Evolutionary conservation across 2,329 filamentous ascomycete species (phyloP).

Genomic region (Hypoxylon sp.): DNA sequence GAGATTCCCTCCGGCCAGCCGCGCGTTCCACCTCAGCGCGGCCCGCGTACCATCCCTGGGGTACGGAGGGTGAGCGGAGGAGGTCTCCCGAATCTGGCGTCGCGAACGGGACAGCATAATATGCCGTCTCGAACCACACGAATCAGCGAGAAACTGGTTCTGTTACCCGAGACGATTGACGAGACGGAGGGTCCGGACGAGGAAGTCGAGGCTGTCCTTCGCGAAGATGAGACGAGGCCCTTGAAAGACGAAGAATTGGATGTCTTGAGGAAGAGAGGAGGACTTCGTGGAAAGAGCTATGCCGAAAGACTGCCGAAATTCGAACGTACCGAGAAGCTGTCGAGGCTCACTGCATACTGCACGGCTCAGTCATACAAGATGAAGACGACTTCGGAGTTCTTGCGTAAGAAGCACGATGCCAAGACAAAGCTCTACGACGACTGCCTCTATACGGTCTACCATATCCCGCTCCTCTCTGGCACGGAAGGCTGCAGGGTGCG

Average conservation of each 20-base stretch:
- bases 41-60: conserved; percentile 55
- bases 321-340: conserved; percentile 84
- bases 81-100: conserved; percentile 53
- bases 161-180: conserved; percentile 81
- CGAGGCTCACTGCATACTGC: conserved; percentile 93
- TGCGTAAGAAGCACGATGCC: conserved; percentile 85
- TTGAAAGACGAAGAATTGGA: conserved; percentile 73
- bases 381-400: conserved; percentile 84
- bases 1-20: conserved; percentile 96
- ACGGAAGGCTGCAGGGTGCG: conserved; percentile 85
- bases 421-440: conserved; percentile 98
- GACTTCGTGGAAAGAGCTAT: conserved; percentile 81
- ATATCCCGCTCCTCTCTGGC: conserved; percentile 85
- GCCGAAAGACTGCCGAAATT: conserved; percentile 92
- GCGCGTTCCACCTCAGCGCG: conserved; percentile 69
- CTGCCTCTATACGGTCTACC: conserved; percentile 94
- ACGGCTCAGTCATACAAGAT: conserved; percentile 94
- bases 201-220: conserved; percentile 58
- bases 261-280: conserved; percentile 68
- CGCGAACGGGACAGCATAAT: conserved; percentile 61
- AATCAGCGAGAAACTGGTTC: conserved; percentile 94
- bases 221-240: conserved; percentile 64
- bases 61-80: conserved; percentile 56
- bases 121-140: conserved; percentile 90
- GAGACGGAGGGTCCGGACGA: conserved; percentile 66